phyloP scores from a whole-genome alignment of 352 stramenopile species.

The Phytophthora cactorum region DNA sequence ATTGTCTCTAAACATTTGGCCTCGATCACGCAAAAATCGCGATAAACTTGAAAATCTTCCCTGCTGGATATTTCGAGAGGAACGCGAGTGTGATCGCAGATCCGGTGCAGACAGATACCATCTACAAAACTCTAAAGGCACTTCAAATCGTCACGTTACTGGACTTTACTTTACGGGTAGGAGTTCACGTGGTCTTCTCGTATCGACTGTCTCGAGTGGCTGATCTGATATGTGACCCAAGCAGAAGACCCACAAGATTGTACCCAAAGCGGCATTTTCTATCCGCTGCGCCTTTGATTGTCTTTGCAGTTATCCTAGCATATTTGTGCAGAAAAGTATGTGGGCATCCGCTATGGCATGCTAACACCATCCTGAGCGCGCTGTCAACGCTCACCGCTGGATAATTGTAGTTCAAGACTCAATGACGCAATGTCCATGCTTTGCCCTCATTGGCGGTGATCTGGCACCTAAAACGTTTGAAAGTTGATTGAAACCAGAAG shows the following conservation, averaged over 20 bases:
- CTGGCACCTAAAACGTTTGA: not conserved
- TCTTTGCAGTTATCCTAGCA: not conserved
- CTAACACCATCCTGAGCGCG: not conserved
- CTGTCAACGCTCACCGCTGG: not conserved
- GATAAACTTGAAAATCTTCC: conserved; percentile 43
- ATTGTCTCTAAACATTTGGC: not conserved
- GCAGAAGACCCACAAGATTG: not conserved
- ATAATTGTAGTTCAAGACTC: not conserved
- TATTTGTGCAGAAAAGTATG: not conserved
- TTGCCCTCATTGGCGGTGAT: not conserved
- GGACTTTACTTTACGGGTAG: not conserved
- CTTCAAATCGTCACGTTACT: conserved; percentile 28
- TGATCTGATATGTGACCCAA: not conserved
- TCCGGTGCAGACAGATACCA: conserved; percentile 23
- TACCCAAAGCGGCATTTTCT: not conserved
- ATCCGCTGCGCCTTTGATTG: not conserved
- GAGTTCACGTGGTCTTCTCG: conserved; percentile 3
- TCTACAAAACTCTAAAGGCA: conserved; percentile 32
- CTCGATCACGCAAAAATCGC: conserved; percentile 18
- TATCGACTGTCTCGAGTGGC: not conserved
- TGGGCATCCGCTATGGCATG: not conserved
- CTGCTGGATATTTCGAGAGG: conserved; percentile 33
- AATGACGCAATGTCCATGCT: not conserved
- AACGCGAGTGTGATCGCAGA: conserved; percentile 32
- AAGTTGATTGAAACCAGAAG: not conserved